Evolutionary conservation across 1,284 basidiomycete species (phyloP), one percentile per base, ranked within the genome.

Genomic region (Ceratobasidium sp.): DNA sequence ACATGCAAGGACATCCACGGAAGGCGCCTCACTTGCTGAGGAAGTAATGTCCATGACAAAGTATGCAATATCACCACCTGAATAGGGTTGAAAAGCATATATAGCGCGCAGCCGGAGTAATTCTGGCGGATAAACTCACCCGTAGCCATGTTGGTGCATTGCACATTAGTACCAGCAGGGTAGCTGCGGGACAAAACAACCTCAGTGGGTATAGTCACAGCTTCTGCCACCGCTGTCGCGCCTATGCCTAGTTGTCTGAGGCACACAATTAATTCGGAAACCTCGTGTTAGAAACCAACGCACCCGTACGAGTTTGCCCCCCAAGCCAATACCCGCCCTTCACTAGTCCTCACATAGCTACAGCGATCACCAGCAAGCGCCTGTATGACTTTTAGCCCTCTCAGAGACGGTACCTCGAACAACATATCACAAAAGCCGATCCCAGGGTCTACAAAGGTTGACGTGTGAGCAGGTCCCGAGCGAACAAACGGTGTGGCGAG

Each of bases 271-370:
- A 66, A n/a, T 67, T 53, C 62, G 48, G 54, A 16, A 54, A 63
- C 54, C 14, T 14, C 12, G 38, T n/a, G n/a, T 21, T 36, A 53
- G 49, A 72, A 33, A 64, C 48, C 73, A 14, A 77, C 84, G 71
- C 75, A 90, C 88, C 93, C 92, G 75, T 85, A 90, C 75, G 92
- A 89, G 79, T 96, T 96, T 0, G 92, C 92, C 59, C 94, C 94
- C 87, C 92, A 95, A 0, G 89, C 92, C n/a, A 98, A 85, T 3
- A 96, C 92, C 54, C 89, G 83, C 1, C 94, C 95, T 7, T 82
- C 77, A 6, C 77, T 78, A 6, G 93, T 89, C 70, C 88, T 83
- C 36, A 86, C 87, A 79, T 94, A 92, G 76, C 91, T 93, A 64
- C 86, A 90, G 72, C 89, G 84, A 53, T 84, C 84, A 4, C 93